Conservation (phyloP, 2,329 filamentous ascomycete genomes). For the Neurospora sp. region DNA sequence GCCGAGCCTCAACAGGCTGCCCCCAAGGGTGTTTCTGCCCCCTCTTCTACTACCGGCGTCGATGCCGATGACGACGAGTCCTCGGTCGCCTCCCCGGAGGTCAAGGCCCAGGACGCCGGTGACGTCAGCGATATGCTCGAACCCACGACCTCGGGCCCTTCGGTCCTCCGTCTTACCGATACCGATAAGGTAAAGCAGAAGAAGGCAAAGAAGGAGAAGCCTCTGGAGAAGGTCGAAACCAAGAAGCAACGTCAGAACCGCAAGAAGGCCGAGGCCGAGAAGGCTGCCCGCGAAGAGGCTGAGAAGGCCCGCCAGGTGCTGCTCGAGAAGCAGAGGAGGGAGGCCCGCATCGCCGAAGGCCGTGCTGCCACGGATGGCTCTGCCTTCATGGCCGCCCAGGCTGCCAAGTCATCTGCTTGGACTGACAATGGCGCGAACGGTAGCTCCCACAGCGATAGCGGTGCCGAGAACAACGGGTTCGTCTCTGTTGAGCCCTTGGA, state of each 20-base stretch:
- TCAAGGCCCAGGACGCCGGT: slow-evolving; percentile 45
- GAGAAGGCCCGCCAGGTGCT: slow-evolving; percentile 68
- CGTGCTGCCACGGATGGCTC: slow-evolving; percentile 74
- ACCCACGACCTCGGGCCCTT: slow-evolving; percentile 49
- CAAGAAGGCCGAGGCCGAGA: slow-evolving; percentile 75
- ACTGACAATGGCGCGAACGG: slow-evolving; percentile 30
- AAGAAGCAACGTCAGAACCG: slow-evolving; percentile 96
- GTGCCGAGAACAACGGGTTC: slow-evolving; percentile 24
- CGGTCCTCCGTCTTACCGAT: slow-evolving; percentile 69
- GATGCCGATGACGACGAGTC: slow-evolving; percentile 79
- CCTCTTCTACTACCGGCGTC: slow-evolving; percentile 60
- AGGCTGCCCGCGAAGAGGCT: slow-evolving; percentile 61
- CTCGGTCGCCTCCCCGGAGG: slow-evolving; percentile 54
- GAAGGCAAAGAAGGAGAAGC: slow-evolving; percentile 53
- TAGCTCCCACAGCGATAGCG: slow-evolving; percentile 21
- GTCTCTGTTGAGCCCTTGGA: slow-evolving; percentile 43
- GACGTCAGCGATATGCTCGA: slow-evolving; percentile 92
- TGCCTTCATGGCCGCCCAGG: slow-evolving; percentile 37
- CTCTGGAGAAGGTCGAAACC: slow-evolving; percentile 59
- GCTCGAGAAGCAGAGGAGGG: slow-evolving; percentile 74
- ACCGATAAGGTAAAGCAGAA: slow-evolving; percentile 39
- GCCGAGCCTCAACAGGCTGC: slow-evolving; percentile 24
- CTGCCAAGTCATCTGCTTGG: slow-evolving; percentile 29
- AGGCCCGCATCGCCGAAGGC: slow-evolving; percentile 72
- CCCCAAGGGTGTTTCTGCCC: slow-evolving; percentile 41